Base-by-base conservation (phyloP, 306 rosid genomes). In the Geum urbanum region DNA sequence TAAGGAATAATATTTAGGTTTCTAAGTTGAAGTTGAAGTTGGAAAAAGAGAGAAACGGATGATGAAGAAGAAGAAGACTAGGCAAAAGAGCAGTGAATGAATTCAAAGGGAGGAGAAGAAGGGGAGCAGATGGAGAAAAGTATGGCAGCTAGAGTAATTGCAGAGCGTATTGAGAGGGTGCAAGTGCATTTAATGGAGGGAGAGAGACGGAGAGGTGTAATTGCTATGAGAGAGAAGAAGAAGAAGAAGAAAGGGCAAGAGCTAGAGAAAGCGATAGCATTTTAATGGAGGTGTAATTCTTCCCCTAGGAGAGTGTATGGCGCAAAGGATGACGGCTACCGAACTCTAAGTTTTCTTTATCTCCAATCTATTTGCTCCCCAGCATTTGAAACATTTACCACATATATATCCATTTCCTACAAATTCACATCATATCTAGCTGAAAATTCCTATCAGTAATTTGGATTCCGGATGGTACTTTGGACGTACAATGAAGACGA, bases 91-190 rank as follows among this genome's bases (percentile, higher is more conserved):
- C 71, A 47, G 81, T 58, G 80, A 74, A 73, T 63, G 66, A 47
- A 44, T 41, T 56, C 51, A 59, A 46, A 66, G 51, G 57, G 74
- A 74, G 81, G 70, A 59, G 69, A 72, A 81, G 76, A 70, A 48
- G 77, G 84, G 73, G 72, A 32, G 78, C 54, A 74, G 82, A 79
- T 44, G 83, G 83, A 80, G 73, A 77, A 84, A 85, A 77, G 68
- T 81, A 71, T 73, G 84, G 84, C 80, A 83, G 90, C 47, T 85
- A 81, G 92, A 94, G 97, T 94, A 69, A 94, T 84, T 94, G 96
- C 92, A 85, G 96, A 88, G 92, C 86, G 94, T 78, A 80, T 86
- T 84, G 97, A 87, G 98, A 91, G 95, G 96, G 89, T 95, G 97
- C 97, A 80, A 94, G 71, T 83, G 99, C 97, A 95, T 89, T 94